Evolutionary conservation across 768 basidiomycete genomes (phyloP).

Genomic region (Termitomyces bulborhizus): DNA sequence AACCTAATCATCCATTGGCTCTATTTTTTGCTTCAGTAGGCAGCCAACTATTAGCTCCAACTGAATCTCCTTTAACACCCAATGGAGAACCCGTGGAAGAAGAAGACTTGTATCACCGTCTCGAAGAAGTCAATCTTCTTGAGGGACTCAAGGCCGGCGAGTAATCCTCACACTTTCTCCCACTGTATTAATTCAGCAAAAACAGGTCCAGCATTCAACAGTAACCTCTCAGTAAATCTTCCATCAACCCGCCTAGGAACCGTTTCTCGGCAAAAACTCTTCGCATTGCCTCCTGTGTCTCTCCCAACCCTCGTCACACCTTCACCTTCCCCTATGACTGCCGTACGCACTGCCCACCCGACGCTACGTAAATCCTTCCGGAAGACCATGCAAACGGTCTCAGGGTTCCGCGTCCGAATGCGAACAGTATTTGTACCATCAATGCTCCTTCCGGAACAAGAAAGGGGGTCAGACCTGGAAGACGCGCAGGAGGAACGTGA

Average conservation of each 20-base stretch:
- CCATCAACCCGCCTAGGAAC: slow-evolving; percentile 70
- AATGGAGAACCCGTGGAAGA: slow-evolving; percentile 23
- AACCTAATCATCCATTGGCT: slow-evolving; percentile 38
- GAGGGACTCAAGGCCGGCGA: slow-evolving; percentile 63
- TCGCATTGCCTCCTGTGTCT: slow-evolving; percentile 50
- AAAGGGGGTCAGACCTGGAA: slow-evolving; percentile 23
- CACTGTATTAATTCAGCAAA: background rate
- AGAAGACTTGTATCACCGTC: slow-evolving; percentile 35
- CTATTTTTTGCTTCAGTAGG: slow-evolving; percentile 31
- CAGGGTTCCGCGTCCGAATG: slow-evolving; percentile 89
- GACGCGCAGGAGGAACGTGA: slow-evolving; percentile 47
- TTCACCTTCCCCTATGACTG: slow-evolving; percentile 45
- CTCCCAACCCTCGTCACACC: slow-evolving; percentile 34
- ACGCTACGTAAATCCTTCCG: slow-evolving; percentile 85
- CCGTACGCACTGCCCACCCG: slow-evolving; percentile 44
- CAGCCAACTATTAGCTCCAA: slow-evolving; percentile 26
- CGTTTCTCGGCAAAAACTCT: slow-evolving; percentile 59
- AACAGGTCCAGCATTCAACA: slow-evolving; percentile 40
- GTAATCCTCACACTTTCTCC: slow-evolving; percentile 4
- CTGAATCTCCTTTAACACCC: slow-evolving; percentile 26
- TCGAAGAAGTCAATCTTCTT: slow-evolving; percentile 50
- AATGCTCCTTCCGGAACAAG: slow-evolving; percentile 53
- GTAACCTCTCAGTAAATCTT: slow-evolving; percentile 34
- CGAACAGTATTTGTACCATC: slow-evolving; percentile 90
- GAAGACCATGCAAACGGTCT: slow-evolving; percentile 69